A percentile compares a stretch with the other conserved stretches of the same genome.
Evolutionary conservation across 345 rosid genomes (phyloP).

Genomic region (Lepidium didymum): DNA sequence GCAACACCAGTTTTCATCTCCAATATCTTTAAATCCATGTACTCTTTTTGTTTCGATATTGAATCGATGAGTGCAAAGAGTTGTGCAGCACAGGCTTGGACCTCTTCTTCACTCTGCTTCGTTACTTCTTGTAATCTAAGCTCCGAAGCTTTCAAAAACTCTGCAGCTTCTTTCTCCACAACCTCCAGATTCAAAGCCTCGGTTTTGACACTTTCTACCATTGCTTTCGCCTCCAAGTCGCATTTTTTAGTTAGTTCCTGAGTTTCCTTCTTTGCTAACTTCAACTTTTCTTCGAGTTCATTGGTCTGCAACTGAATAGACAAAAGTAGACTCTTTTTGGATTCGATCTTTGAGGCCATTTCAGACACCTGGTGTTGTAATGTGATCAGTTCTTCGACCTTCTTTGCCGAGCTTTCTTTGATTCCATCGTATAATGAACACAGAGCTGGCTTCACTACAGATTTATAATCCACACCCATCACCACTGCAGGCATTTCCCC

Average conservation of each 20-base stretch:
- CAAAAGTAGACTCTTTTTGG: slow-evolving; percentile 30
- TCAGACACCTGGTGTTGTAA: slow-evolving; percentile 57
- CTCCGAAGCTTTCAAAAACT: slow-evolving; percentile 42
- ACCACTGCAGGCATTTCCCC: slow-evolving; percentile 61
- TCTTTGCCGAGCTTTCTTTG: slow-evolving; percentile 47
- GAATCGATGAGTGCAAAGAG: slow-evolving; percentile 57
- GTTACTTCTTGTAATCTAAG: slow-evolving; percentile 51
- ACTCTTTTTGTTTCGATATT: slow-evolving; percentile 61
- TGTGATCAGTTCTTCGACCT: slow-evolving; percentile 43
- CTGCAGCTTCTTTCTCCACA: slow-evolving; percentile 72
- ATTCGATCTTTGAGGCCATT: slow-evolving; percentile 44
- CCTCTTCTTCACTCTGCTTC: slow-evolving; percentile 52
- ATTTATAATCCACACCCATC: slow-evolving; percentile 75
- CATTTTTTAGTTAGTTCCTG: slow-evolving; percentile 39
- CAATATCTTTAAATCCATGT: slow-evolving; percentile 43
- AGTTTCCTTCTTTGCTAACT: slow-evolving; percentile 46
- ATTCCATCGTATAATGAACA: slow-evolving; percentile 38
- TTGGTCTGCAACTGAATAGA: slow-evolving; percentile 45
- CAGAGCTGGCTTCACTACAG: slow-evolving; percentile 53
- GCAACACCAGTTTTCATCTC: slow-evolving; percentile 46
- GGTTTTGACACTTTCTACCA: slow-evolving; percentile 41
- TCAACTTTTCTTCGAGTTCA: slow-evolving; percentile 55
- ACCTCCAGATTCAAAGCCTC: slow-evolving; percentile 46
- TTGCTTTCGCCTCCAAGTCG: slow-evolving; percentile 51
- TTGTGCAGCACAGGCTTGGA: slow-evolving; percentile 40